Percentiles rank a stretch among this genome's conserved stretches.
Conservation (phyloP, 768 basidiomycete species). For the Leccinellum albellum region DNA sequence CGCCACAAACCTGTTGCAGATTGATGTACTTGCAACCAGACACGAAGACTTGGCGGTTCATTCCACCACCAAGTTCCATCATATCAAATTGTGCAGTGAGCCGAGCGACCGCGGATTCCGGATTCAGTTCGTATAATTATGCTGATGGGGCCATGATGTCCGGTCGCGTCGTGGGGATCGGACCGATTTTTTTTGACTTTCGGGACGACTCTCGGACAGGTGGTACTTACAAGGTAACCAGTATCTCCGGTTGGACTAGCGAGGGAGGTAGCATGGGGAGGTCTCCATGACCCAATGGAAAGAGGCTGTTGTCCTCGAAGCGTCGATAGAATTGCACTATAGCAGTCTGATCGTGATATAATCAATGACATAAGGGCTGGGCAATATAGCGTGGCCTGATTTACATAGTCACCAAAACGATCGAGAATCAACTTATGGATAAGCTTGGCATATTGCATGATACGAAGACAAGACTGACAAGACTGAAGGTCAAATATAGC, state of each 20-base stretch:
- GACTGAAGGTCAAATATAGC: not conserved
- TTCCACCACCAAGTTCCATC: not conserved
- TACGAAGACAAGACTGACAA: not conserved
- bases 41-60: not conserved
- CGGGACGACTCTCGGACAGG: too few species aligned
- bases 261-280: not conserved
- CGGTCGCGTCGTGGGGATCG: too few species aligned
- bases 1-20: not conserved
- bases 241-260: not conserved
- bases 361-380: too few species aligned
- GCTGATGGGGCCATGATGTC: not conserved
- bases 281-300: not conserved
- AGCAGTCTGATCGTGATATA: too few species aligned
- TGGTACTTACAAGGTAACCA: not conserved
- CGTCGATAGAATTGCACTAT: not conserved
- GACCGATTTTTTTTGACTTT: not conserved
- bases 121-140: not conserved
- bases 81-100: not conserved
- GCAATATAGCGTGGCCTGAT: too few species aligned
- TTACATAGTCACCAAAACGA: too few species aligned
- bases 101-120: not conserved
- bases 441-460: not conserved
- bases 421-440: not conserved
- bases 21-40: not conserved
- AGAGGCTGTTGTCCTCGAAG: not conserved